A percentile compares a stretch with the other conserved stretches of the same genome.
Evolutionary conservation across 2,329 filamentous ascomycete genomes (phyloP).

Genomic region (Coniochaeta sp.): DNA sequence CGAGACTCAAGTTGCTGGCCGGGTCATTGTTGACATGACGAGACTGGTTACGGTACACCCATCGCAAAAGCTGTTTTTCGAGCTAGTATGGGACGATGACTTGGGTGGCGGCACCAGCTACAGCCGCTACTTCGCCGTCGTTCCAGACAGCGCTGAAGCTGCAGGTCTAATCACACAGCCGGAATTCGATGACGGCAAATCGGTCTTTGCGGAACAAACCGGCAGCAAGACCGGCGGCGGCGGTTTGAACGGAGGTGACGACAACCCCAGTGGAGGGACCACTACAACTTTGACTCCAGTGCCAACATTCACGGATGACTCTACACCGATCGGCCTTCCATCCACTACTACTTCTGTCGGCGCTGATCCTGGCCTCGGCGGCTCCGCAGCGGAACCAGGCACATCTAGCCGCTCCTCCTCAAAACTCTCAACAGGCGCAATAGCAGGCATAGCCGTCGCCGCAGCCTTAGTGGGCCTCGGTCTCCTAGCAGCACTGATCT

Average conservation of each 20-base stretch:
- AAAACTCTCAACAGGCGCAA: constrained; percentile 33
- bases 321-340: neutral
- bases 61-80: constrained; percentile 7
- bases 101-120: constrained; percentile 4
- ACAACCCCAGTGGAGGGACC: no score
- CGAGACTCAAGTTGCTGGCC: no score
- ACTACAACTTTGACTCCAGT: no score
- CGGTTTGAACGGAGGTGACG: neutral
- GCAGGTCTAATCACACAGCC: neutral
- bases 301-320: neutral
- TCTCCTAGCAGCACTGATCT: constrained; percentile 30
- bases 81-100: constrained; percentile 8
- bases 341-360: neutral
- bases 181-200: neutral
- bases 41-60: no score
- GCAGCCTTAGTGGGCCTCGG: constrained; percentile 29
- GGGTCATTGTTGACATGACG: no score
- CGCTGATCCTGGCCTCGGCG: no score
- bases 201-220: no score
- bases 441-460: constrained; percentile 40
- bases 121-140: constrained; percentile 12
- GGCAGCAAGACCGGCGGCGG: neutral
- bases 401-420: neutral
- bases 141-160: neutral
- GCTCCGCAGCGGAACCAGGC: neutral